Base-by-base conservation (phyloP, 2,329 filamentous ascomycete genomes). In the Verticillium zaregamsianum region DNA sequence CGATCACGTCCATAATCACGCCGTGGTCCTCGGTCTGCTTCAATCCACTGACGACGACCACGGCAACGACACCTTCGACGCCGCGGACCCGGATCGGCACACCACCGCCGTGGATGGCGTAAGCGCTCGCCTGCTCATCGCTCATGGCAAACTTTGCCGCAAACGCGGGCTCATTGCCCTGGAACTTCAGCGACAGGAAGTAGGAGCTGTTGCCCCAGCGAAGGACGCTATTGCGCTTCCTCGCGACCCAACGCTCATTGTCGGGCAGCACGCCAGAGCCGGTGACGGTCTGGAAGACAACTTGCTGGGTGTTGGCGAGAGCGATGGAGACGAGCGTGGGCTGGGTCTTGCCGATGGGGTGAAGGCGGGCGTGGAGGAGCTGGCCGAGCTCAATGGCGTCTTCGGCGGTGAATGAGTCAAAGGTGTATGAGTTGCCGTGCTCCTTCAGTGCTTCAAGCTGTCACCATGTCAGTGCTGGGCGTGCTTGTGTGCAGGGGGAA, bases 11-110 rank as follows among this genome's bases (percentile, higher is more conserved):
- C 0, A 90, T 83, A 69, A 94, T 86, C 40, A 93, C 84, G 9
- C 86, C 86, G 74, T 95, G 91, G 73, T 93, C 90, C 76, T 93
- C 84, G 68, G 90, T 81, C 74, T 93, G 89, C 77, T 87, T 89
- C 72, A 94, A 73, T 5, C 91, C 91, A 69, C 87, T 90, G 1
- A 94, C 89, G 20, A 93, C 86, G 28, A 93, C 86, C 1, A 92
- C 87, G 0, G 85, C 91, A 9, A 93, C 87, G 3, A 92, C 77
- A 0, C 90, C 91, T 76, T 93, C 90, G 1, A 93, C 89, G 0
- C 89, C 89, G 59, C 78, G 77, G 7, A 94, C 90, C 8, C 86
- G 81, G 35, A 94, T 83, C 0, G 91, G 91, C 65, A 91, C 86
- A 0, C 82, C 91, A 25, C 91, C 91, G 0, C 91, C 91, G 73